Percentiles rank a stretch among this genome's conserved stretches.
phyloP scores from a whole-genome alignment of 345 rosid species.

The Moricandia arvensis region DNA sequence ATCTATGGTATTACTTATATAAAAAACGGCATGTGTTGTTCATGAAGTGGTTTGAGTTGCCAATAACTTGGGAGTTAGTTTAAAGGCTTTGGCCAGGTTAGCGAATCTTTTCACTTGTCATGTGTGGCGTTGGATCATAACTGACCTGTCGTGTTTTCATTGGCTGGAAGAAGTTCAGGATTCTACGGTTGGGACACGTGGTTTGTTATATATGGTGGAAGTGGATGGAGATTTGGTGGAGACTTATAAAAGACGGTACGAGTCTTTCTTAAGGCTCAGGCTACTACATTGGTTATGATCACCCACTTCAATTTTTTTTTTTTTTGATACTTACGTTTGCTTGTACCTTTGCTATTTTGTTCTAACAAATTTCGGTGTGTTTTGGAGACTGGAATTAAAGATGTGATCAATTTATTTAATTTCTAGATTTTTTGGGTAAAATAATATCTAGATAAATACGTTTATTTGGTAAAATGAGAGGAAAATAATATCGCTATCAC shows the following conservation, averaged over 20 bases:
- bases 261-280: conserved; percentile 34
- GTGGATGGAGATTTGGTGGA: conserved; percentile 29
- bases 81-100: conserved; percentile 31
- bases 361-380: no score
- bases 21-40: conserved; percentile 11
- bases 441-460: no score
- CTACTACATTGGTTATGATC: conserved; percentile 21
- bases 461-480: no score
- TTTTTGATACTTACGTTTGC: not conserved
- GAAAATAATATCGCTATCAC: no score
- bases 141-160: not conserved
- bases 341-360: not conserved
- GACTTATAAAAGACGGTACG: conserved; percentile 37
- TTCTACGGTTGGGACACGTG: conserved; percentile 25
- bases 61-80: conserved; percentile 35
- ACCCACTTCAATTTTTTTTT: conserved; percentile 2
- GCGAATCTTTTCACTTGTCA: conserved; percentile 31
- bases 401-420: no score
- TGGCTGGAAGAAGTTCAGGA: not conserved
- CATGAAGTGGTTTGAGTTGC: conserved; percentile 10
- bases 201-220: conserved; percentile 28
- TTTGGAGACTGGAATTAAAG: no score
- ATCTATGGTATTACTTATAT: not conserved
- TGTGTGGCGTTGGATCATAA: conserved; percentile 13
- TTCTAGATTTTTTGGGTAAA: no score